Evolutionary conservation across 495 filamentous ascomycete genomes (phyloP), one percentile per base, ranked within the genome.

Genomic region (Cenococcum geophilum): DNA sequence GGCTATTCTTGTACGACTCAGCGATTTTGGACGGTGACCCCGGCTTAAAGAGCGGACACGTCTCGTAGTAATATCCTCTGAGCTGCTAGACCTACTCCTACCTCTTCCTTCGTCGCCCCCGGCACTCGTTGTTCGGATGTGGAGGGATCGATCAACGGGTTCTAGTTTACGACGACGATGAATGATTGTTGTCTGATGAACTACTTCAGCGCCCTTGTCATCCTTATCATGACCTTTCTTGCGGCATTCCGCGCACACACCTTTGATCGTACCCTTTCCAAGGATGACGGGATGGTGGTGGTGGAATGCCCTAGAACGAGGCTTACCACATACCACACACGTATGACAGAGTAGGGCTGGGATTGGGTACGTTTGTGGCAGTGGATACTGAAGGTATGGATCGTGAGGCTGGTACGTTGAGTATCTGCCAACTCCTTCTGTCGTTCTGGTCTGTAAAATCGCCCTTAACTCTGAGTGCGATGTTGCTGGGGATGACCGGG

Each of bases 301-400:
- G 23, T 52, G 49, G 22, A 52, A 52, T 16, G 21, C 25, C 49
- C 49, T 52, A 52, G 49, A 52, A 23, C 49, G 49, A 23, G 49
- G 49, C 22, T 52, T 18, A 23, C 25, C 25, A 32, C 49, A 52
- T 11, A 23, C 8, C 14, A n/a, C 25, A 52, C 49, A 52, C 9
- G 25, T 32, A 27, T 52, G 49, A 32, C 49, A 52, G 18, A 32
- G 5, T 27, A 22, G 48, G 2, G 21, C 20, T 18, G 23, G 23
- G 1, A 16, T 16, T 32, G 18, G 18, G 25, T 23, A 32, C 21
- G 22, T 16, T 10, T 25, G 18, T 25, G 49, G 49, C 21, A 16
- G 49, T 12, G 49, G 49, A 5, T 22, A 23, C 49, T 22, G 49
- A 16, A 16, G 21, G 25, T 16, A 45, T 12, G 49, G 23, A 8